A percentile compares a stretch with the other conserved stretches of the same genome.
phyloP scores from a whole-genome alignment of 2,329 filamentous ascomycete species.

The Monosporascus ibericus region DNA sequence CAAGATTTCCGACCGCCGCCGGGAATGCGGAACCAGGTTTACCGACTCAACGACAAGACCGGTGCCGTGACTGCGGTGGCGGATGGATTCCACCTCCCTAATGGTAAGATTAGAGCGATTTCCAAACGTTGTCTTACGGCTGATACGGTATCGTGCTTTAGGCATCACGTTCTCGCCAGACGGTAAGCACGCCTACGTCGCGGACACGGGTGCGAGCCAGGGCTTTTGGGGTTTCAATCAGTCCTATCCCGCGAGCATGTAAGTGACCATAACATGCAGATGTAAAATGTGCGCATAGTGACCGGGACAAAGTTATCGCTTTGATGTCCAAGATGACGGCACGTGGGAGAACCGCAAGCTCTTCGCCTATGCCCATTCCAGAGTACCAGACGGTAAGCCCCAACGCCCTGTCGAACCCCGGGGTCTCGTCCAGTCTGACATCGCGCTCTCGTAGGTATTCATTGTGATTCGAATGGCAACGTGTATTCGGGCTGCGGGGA shows the following conservation, averaged over 20 bases:
- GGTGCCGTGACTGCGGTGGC: constrained; percentile 49
- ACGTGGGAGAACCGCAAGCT: constrained; percentile 42
- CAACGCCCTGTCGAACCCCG: neutral
- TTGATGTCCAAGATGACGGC: constrained; percentile 37
- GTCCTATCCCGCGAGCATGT: constrained; percentile 41
- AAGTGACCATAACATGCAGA: constrained; percentile 16
- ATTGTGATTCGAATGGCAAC: constrained; percentile 48
- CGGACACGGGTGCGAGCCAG: constrained; percentile 49
- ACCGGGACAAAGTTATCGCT: constrained; percentile 35
- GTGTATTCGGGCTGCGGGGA: constrained; percentile 48
- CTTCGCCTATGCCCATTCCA: constrained; percentile 50
- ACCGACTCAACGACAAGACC: constrained; percentile 45
- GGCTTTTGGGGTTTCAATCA: constrained; percentile 36
- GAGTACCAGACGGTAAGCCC: constrained; percentile 50
- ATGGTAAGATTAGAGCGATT: constrained; percentile 30
- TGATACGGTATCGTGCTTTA: constrained; percentile 4
- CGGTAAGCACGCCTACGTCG: constrained; percentile 46
- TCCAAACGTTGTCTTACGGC: neutral
- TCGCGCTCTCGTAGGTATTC: constrained; percentile 41
- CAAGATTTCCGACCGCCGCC: constrained; percentile 52
- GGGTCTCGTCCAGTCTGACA: constrained; percentile 19
- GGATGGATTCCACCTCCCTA: constrained; percentile 50
- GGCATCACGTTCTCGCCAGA: constrained; percentile 51
- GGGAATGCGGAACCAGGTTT: constrained; percentile 51
- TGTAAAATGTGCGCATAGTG: constrained; percentile 11